Percentiles rank a stretch among this genome's conserved stretches.
phyloP scores from a whole-genome alignment of 805 yeast genomes.

The Starmerella scarabaei region DNA sequence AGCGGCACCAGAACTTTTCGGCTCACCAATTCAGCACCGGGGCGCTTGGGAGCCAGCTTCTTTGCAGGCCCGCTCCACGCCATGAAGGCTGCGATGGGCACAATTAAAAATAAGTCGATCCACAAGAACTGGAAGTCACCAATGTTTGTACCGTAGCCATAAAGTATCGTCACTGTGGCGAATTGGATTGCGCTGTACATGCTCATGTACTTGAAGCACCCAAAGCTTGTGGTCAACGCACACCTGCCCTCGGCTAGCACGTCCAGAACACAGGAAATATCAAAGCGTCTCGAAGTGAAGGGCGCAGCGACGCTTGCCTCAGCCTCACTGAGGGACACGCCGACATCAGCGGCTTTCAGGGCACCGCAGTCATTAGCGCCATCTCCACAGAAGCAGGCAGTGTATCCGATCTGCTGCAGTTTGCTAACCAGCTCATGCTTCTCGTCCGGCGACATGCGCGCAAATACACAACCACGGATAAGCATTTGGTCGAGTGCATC shows the following conservation, averaged over 20 bases:
- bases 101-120: constrained; percentile 79
- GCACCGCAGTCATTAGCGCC: constrained; percentile 99
- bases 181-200: constrained; percentile 94
- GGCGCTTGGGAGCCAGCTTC: constrained; percentile 53
- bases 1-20: constrained; percentile 76
- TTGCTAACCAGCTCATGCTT: constrained; percentile 90
- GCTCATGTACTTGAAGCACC: constrained; percentile 97
- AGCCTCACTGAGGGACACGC: constrained; percentile 89
- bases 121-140: constrained; percentile 95
- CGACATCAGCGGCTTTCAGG: constrained; percentile 92
- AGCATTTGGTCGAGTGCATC: constrained; percentile 42
- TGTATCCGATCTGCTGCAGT: constrained; percentile 70
- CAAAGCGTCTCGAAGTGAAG: constrained; percentile 80
- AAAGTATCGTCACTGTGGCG: constrained; percentile 69
- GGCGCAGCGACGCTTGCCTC: constrained; percentile 99
- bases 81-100: constrained; percentile 92
- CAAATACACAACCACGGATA: constrained; percentile 65
- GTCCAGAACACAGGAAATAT: constrained; percentile 82
- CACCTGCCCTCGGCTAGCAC: constrained; percentile 93
- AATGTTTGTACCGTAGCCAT: constrained; percentile 76
- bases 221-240: constrained; percentile 83
- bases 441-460: constrained; percentile 98
- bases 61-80: constrained; percentile 84
- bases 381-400: constrained; percentile 96
- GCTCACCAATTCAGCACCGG: constrained; percentile 87